Evolutionary conservation across 805 yeast species (phyloP).

Genomic region (Saccharomyces paradoxus): DNA sequence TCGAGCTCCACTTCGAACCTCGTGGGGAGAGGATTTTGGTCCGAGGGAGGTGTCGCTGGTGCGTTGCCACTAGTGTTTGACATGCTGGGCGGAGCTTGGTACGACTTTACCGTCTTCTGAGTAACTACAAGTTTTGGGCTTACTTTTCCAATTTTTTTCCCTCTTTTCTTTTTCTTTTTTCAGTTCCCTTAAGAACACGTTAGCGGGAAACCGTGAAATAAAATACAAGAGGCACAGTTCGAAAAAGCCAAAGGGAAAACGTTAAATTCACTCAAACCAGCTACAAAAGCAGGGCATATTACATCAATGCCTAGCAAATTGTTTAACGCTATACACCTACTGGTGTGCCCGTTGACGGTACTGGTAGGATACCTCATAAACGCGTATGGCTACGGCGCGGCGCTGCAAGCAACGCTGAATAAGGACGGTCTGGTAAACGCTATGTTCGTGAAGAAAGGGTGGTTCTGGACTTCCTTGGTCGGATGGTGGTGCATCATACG

Average conservation of each 20-base stretch:
- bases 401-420: slow-evolving; percentile 20
- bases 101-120: neutral
- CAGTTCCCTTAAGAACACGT: neutral
- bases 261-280: neutral
- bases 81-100: neutral
- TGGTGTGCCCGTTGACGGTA: slow-evolving; percentile 37
- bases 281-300: neutral
- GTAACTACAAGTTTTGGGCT: neutral
- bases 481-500: slow-evolving; percentile 19
- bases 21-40: slow-evolving; percentile 38
- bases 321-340: slow-evolving; percentile 4
- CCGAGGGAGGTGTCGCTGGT: neutral
- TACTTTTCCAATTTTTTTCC: neutral
- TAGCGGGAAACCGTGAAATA: neutral
- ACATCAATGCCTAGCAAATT: neutral
- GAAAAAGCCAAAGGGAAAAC: neutral
- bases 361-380: slow-evolving; percentile 40
- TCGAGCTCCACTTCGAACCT: slow-evolving; percentile 36
- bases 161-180: neutral
- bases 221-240: neutral
- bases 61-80: neutral
- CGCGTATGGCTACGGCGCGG: slow-evolving; percentile 24
- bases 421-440: slow-evolving; percentile 67
- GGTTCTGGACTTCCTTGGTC: slow-evolving; percentile 76
- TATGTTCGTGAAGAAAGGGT: slow-evolving; percentile 77